Evolutionary conservation across 495 filamentous ascomycete species (phyloP).

Genomic region (Penicillium cinerascens): DNA sequence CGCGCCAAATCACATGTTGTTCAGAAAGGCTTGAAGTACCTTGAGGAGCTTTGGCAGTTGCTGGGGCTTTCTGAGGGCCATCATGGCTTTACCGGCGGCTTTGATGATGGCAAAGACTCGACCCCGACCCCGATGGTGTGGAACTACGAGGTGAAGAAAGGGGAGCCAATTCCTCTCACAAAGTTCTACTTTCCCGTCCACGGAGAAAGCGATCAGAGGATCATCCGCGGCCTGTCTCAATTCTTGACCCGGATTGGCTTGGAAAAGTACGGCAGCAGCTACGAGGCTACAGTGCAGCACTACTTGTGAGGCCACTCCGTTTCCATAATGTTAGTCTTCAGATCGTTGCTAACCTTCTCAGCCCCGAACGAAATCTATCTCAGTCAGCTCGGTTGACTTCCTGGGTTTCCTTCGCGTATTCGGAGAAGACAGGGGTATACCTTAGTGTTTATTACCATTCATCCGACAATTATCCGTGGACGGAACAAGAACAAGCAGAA

Average conservation of each 20-base stretch:
- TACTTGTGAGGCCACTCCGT: constrained; percentile 1
- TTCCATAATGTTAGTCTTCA: too few species aligned
- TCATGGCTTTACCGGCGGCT: constrained; percentile 4
- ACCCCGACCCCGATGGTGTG: constrained; percentile 9
- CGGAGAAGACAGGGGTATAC: constrained; percentile 16
- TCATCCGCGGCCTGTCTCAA: background rate
- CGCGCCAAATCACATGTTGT: background rate
- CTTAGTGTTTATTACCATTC: constrained; percentile 21
- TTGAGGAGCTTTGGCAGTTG: background rate
- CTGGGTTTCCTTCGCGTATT: constrained; percentile 20
- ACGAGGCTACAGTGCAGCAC: background rate
- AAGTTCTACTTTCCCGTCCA: constrained; percentile 17
- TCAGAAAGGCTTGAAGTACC: constrained; percentile 3
- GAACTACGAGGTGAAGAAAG: constrained; percentile 13
- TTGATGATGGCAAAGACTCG: constrained; percentile 4
- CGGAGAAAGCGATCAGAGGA: constrained; percentile 6
- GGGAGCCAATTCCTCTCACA: background rate
- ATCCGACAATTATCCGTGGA: background rate
- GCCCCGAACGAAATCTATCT: constrained; percentile 3
- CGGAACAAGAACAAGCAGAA: too few species aligned
- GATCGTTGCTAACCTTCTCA: constrained; percentile 1
- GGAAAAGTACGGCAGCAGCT: background rate
- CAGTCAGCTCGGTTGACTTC: constrained; percentile 6
- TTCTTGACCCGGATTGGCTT: constrained; percentile 4
- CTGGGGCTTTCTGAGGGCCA: background rate